Conservation (phyloP, 2,329 filamentous ascomycete species). For the Paraphaeosphaeria minitans region DNA sequence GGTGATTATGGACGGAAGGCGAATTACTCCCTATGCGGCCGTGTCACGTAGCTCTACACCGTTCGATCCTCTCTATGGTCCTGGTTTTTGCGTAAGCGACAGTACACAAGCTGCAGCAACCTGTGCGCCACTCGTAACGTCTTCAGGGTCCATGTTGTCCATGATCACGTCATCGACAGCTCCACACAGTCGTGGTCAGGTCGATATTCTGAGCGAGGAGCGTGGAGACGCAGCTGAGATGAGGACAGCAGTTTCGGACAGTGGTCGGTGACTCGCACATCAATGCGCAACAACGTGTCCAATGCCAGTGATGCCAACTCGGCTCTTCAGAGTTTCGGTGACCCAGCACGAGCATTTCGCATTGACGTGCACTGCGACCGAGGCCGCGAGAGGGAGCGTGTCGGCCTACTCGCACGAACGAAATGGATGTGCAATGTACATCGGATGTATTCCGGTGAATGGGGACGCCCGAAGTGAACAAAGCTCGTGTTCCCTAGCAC, state of each 20-base stretch:
- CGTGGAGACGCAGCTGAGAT: constrained; percentile 5
- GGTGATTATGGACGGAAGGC: constrained; percentile 15
- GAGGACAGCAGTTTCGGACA: constrained; percentile 22
- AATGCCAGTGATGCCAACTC: constrained; percentile 16
- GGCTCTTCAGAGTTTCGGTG: constrained; percentile 18
- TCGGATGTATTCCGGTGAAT: constrained; percentile 20
- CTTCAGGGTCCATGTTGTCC: constrained; percentile 15
- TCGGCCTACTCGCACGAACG: constrained; percentile 19
- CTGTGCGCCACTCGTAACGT: constrained; percentile 24
- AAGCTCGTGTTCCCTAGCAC: not conserved
- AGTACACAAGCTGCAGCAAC: constrained; percentile 26
- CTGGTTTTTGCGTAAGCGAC: constrained; percentile 29
- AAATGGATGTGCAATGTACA: constrained; percentile 17
- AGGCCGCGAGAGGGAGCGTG: constrained; percentile 14
- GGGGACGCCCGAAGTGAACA: constrained; percentile 21
- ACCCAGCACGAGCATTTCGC: constrained; percentile 26
- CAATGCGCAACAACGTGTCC: constrained; percentile 34
- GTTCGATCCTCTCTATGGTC: constrained; percentile 20
- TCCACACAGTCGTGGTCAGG: constrained; percentile 11
- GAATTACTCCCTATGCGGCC: constrained; percentile 23
- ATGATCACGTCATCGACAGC: constrained; percentile 25
- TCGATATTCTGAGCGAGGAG: constrained; percentile 4
- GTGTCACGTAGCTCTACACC: constrained; percentile 30
- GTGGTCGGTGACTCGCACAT: constrained; percentile 29
- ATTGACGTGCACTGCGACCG: constrained; percentile 20